phyloP scores from a whole-genome alignment of 2,329 filamentous ascomycete genomes.

The Fusarium armeniacum region DNA sequence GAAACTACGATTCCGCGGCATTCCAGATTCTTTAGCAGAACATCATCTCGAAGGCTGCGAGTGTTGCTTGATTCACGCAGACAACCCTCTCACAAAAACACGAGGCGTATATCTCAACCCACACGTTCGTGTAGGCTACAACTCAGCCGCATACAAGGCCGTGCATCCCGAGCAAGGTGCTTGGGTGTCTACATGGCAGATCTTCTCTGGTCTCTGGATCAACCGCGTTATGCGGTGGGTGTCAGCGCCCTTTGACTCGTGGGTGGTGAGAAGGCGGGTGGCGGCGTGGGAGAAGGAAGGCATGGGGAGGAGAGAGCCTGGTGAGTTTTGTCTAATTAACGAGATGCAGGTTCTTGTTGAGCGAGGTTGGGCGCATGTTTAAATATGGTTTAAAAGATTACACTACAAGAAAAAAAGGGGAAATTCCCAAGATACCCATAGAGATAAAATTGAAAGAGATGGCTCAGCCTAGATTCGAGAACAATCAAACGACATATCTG shows the following conservation, averaged over 20 bases:
- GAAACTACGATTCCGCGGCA: slow-evolving; percentile 71
- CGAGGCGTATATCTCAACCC: slow-evolving; percentile 77
- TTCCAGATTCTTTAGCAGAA: slow-evolving; percentile 72
- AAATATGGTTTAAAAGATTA: slow-evolving; percentile 1
- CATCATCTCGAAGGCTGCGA: slow-evolving; percentile 81
- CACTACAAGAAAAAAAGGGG: not conserved
- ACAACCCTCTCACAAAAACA: slow-evolving; percentile 70
- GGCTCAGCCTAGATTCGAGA: not conserved
- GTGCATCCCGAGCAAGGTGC: slow-evolving; percentile 58
- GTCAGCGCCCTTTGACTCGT: slow-evolving; percentile 48
- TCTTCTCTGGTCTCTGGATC: slow-evolving; percentile 69
- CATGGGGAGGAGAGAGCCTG: slow-evolving; percentile 58
- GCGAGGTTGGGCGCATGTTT: slow-evolving; percentile 70
- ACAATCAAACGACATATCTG: not conserved
- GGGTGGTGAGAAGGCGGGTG: slow-evolving; percentile 57
- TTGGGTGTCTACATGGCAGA: slow-evolving; percentile 64
- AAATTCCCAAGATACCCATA: slow-evolving; percentile 33
- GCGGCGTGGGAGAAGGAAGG: slow-evolving; percentile 56
- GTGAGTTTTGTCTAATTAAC: slow-evolving; percentile 68
- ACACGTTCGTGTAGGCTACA: slow-evolving; percentile 76
- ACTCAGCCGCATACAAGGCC: slow-evolving; percentile 63
- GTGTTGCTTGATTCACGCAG: slow-evolving; percentile 82
- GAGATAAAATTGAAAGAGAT: slow-evolving; percentile 9
- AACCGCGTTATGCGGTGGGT: slow-evolving; percentile 67
- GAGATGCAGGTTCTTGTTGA: slow-evolving; percentile 72